Conservation (phyloP, 495 filamentous ascomycete genomes). For the Podospora tetraspora region DNA sequence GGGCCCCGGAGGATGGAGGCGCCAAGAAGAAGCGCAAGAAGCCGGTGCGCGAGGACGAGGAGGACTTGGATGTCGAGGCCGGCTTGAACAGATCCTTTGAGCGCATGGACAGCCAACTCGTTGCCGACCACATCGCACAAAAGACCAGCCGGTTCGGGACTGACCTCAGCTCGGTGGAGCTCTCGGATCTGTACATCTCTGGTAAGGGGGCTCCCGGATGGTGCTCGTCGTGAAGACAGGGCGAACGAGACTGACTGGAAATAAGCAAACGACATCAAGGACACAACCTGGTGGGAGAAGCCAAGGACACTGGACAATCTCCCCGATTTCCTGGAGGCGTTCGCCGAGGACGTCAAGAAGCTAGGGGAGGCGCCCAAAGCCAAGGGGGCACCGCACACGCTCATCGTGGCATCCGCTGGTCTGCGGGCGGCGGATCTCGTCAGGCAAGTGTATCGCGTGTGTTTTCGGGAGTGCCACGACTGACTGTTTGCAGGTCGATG, state of each 20-base stretch:
- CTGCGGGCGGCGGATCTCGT: conserved; percentile 75
- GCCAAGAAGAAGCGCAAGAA: conserved; percentile 51
- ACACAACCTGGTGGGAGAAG: conserved; percentile 68
- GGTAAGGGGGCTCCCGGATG: conserved; percentile 44
- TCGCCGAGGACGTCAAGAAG: conserved; percentile 48
- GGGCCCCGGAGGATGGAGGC: conserved; percentile 30
- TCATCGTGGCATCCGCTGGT: conserved; percentile 74
- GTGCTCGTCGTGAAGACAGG: neutral
- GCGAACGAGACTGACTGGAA: conserved; percentile 1
- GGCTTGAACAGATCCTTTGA: conserved; percentile 77
- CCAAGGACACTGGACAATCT: conserved; percentile 61
- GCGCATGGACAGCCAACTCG: conserved; percentile 69
- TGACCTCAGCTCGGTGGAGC: conserved; percentile 73
- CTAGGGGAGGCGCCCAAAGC: conserved; percentile 59
- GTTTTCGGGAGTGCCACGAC: no score
- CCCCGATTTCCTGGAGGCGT: conserved; percentile 68
- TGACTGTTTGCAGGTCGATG: conserved; percentile 49
- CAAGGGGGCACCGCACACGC: conserved; percentile 77
- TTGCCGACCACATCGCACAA: conserved; percentile 85
- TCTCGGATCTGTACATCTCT: conserved; percentile 75
- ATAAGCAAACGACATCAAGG: conserved; percentile 42
- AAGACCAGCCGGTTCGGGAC: conserved; percentile 70
- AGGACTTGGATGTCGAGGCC: conserved; percentile 55
- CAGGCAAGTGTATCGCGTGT: conserved; percentile 55
- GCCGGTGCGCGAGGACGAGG: conserved; percentile 46